Conservation (phyloP, 225 moss, liverwort and hornwort genomes). For the Sphagnum tenellum region DNA sequence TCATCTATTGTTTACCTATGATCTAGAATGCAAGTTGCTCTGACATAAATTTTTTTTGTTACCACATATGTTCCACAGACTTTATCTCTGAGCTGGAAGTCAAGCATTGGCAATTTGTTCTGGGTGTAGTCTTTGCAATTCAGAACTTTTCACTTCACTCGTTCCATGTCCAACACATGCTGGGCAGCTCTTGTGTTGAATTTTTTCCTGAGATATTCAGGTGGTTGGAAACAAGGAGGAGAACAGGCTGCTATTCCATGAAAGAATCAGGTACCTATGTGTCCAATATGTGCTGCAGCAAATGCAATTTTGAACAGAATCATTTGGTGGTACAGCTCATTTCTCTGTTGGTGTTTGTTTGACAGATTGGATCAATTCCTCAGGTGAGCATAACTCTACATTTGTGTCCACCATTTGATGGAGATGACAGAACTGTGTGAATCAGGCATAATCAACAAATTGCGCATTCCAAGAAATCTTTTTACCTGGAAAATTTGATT, state of each 20-base stretch:
- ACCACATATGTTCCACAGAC: background rate
- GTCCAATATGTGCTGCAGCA: background rate
- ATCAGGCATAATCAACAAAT: too few species aligned
- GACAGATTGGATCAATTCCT: constrained; percentile 74
- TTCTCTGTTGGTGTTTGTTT: background rate
- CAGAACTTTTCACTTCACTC: background rate
- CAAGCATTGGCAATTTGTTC: too few species aligned
- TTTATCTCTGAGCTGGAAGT: background rate
- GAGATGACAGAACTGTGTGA: background rate
- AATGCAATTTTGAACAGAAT: background rate
- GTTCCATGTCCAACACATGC: background rate
- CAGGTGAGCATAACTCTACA: constrained; percentile 30
- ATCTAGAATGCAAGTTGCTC: too few species aligned
- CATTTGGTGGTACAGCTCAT: background rate
- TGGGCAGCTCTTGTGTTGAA: too few species aligned
- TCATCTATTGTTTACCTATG: too few species aligned
- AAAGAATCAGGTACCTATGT: constrained; percentile 65
- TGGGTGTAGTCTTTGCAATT: background rate
- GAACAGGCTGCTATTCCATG: constrained; percentile 64
- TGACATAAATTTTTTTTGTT: background rate
- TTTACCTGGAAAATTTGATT: too few species aligned
- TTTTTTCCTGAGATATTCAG: constrained; percentile 15
- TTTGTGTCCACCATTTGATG: background rate
- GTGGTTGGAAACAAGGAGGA: constrained; percentile 62
- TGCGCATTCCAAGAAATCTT: too few species aligned